Evolutionary conservation across 257 asterid species (phyloP).

Genomic region (Avicennia marina): DNA sequence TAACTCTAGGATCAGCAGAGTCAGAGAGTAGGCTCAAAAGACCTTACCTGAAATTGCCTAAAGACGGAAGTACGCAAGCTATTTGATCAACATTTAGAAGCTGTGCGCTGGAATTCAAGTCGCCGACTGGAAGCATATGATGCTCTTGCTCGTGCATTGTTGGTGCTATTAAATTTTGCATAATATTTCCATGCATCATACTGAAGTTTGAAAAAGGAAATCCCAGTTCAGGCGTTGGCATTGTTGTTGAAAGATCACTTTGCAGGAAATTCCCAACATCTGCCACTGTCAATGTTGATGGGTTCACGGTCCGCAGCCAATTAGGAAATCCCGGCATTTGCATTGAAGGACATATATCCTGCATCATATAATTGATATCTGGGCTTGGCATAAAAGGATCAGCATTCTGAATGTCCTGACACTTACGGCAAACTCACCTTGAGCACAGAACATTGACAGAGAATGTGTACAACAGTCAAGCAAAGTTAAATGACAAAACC

Average conservation of each 20-base stretch:
- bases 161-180: not conserved
- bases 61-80: slow-evolving; percentile 16
- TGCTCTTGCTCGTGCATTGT: slow-evolving; percentile 1
- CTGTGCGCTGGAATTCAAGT: slow-evolving; percentile 1
- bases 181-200: not conserved
- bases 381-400: not conserved
- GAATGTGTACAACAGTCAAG: not conserved
- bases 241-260: not conserved
- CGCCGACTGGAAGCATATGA: slow-evolving; percentile 5
- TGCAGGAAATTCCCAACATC: not conserved
- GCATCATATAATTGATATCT: not conserved
- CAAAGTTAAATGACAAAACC: slow-evolving; percentile 14
- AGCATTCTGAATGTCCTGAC: not conserved
- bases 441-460: slow-evolving; percentile 7
- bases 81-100: slow-evolving; percentile 11
- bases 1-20: not conserved
- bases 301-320: not conserved
- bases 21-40: not conserved
- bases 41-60: slow-evolving; percentile 23
- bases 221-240: not conserved
- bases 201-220: not conserved
- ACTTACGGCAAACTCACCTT: not conserved
- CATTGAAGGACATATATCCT: not conserved
- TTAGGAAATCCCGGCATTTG: not conserved
- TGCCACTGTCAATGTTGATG: not conserved